Evolutionary conservation across 2,329 filamentous ascomycete species (phyloP).

Genomic region (Byssochlamys sp.): DNA sequence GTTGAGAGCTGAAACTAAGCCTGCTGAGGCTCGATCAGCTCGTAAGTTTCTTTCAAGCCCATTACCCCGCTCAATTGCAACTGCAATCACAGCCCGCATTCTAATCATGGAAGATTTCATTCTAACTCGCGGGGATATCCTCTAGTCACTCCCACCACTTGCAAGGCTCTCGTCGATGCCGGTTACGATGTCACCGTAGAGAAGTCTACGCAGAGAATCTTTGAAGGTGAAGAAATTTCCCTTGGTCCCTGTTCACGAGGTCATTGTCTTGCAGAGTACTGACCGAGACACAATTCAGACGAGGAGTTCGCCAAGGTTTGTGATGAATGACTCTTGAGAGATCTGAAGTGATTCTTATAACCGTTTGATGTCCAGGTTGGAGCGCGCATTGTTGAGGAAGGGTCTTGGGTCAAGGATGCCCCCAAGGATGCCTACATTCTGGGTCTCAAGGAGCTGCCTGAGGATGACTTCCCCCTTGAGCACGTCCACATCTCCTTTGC

Average conservation of each 20-base stretch:
- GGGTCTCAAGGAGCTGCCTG: slow-evolving; percentile 68
- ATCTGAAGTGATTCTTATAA: not conserved
- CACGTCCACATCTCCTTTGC: slow-evolving; percentile 65
- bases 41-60: slow-evolving; percentile 18
- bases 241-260: not conserved
- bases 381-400: slow-evolving; percentile 55
- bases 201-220: slow-evolving; percentile 57
- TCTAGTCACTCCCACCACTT: slow-evolving; percentile 41
- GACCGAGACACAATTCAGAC: slow-evolving; percentile 12
- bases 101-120: slow-evolving; percentile 1
- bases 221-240: slow-evolving; percentile 27
- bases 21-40: slow-evolving; percentile 47
- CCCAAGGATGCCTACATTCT: slow-evolving; percentile 61
- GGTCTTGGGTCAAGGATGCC: slow-evolving; percentile 56
- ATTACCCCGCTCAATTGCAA: slow-evolving; percentile 1
- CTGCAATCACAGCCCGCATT: not conserved
- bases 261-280: slow-evolving; percentile 3
- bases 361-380: slow-evolving; percentile 54
- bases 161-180: slow-evolving; percentile 56
- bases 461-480: slow-evolving; percentile 59
- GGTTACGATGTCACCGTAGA: slow-evolving; percentile 62
- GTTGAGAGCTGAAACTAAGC: slow-evolving; percentile 52
- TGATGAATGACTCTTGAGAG: not conserved
- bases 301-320: slow-evolving; percentile 27
- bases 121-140: slow-evolving; percentile 6